These are phyloP conservation scores for Pestalotiopsis sp. DNA, from an alignment of 2,329 filamentous ascomycete genomes.

Conservation along the genomic window DNA sequence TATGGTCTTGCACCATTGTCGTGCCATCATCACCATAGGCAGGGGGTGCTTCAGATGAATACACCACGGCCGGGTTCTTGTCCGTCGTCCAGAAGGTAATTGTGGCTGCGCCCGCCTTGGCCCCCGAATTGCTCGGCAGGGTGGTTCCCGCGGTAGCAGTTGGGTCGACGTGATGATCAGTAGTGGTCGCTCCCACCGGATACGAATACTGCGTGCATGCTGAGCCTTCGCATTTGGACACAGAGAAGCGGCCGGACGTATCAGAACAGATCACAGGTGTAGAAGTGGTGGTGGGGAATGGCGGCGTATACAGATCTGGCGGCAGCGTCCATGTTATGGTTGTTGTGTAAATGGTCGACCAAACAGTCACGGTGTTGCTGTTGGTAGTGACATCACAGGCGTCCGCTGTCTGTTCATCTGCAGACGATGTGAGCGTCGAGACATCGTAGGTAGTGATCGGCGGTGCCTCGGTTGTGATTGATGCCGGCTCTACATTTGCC, in stretches of 20 bases:
- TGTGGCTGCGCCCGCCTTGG: constrained; percentile 23
- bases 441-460: constrained; percentile 6
- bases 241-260: constrained; percentile 28
- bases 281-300: constrained; percentile 40
- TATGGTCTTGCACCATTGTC: constrained; percentile 14
- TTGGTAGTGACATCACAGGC: constrained; percentile 27
- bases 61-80: constrained; percentile 56
- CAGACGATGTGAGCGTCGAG: not conserved
- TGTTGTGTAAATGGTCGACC: constrained; percentile 49
- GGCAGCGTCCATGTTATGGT: constrained; percentile 53
- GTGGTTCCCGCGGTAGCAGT: constrained; percentile 13
- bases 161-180: not conserved
- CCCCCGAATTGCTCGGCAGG: constrained; percentile 18
- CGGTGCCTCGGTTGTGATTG: constrained; percentile 15
- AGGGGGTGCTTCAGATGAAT: constrained; percentile 39
- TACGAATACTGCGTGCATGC: constrained; percentile 33
- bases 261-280: constrained; percentile 41
- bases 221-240: constrained; percentile 32
- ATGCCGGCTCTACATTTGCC: not conserved
- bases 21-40: constrained; percentile 36
- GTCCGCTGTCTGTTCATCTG: constrained; percentile 14
- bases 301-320: constrained; percentile 47
- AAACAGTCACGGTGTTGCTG: constrained; percentile 39
- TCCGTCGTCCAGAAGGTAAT: constrained; percentile 54
- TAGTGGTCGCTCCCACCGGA: not conserved